phyloP scores from a whole-genome alignment of 2,329 filamentous ascomycete species.

The Aureobasidium namibiae region DNA sequence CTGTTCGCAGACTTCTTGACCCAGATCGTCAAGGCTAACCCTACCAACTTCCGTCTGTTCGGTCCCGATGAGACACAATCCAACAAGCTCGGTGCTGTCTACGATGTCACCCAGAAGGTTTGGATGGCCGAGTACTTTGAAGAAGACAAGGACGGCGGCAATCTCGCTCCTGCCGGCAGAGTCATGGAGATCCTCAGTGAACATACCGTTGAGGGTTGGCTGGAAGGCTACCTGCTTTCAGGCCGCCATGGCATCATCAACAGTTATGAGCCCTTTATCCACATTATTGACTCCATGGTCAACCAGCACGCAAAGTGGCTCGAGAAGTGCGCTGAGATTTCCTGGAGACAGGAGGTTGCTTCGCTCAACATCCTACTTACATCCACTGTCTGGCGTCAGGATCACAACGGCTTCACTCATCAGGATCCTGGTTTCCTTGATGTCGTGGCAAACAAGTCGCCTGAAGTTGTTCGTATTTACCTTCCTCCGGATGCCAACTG shows the following conservation, averaged over 20 bases:
- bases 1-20: slow-evolving; percentile 61
- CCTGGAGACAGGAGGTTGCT: slow-evolving; percentile 65
- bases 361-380: slow-evolving; percentile 75
- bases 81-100: slow-evolving; percentile 66
- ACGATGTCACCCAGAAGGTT: slow-evolving; percentile 67
- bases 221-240: slow-evolving; percentile 44
- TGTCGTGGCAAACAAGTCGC: slow-evolving; percentile 70
- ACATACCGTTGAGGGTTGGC: slow-evolving; percentile 71
- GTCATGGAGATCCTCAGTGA: slow-evolving; percentile 83
- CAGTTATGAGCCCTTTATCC: slow-evolving; percentile 76
- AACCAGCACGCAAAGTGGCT: slow-evolving; percentile 83
- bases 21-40: slow-evolving; percentile 59
- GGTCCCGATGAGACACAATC: slow-evolving; percentile 76
- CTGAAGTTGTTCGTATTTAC: slow-evolving; percentile 73
- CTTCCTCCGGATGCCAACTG: slow-evolving; percentile 74
- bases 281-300: slow-evolving; percentile 79
- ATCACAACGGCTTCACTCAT: slow-evolving; percentile 78
- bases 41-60: slow-evolving; percentile 63
- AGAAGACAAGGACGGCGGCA: slow-evolving; percentile 66
- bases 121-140: slow-evolving; percentile 74
- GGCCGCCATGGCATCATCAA: slow-evolving; percentile 47
- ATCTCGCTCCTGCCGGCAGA: slow-evolving; percentile 58
- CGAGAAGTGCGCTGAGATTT: slow-evolving; percentile 71
- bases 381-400: slow-evolving; percentile 71
- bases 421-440: slow-evolving; percentile 76